Percentiles rank a stretch among this genome's conserved stretches.
phyloP scores from a whole-genome alignment of 202 grass and related monocot species.

The Dendrocalamus latiflorus region DNA sequence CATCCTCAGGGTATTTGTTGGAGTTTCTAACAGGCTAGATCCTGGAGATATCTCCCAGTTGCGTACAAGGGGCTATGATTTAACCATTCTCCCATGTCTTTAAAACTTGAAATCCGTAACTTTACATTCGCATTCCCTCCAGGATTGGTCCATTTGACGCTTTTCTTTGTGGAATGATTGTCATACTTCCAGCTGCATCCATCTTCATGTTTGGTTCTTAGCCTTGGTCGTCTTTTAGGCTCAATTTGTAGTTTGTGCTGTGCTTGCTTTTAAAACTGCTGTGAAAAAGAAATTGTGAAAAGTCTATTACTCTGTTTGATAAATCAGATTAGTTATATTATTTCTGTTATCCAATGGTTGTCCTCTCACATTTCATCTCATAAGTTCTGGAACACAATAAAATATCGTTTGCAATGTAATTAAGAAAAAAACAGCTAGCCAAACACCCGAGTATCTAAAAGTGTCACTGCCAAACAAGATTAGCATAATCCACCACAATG shows the following conservation, averaged over 20 bases:
- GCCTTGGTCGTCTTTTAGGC: no score
- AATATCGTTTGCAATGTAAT: background rate
- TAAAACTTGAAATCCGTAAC: background rate
- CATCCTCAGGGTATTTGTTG: background rate
- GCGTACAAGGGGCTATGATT: background rate
- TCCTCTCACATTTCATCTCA: background rate
- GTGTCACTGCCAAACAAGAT: no score
- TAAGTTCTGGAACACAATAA: background rate
- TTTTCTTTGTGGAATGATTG: background rate
- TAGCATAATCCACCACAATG: background rate
- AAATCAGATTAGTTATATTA: background rate
- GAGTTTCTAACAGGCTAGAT: background rate
- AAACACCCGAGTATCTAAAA: background rate
- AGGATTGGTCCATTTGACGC: background rate
- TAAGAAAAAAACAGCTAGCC: background rate
- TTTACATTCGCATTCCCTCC: background rate
- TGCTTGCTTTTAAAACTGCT: background rate
- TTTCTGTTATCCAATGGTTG: background rate
- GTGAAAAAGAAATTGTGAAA: background rate
- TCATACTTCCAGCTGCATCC: background rate
- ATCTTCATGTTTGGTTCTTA: no score
- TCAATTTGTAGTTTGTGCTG: no score
- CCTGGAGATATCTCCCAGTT: background rate
- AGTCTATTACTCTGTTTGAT: background rate
- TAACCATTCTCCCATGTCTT: constrained; percentile 4